Evolutionary conservation across 129 eudicot species (phyloP), one percentile per base, ranked within the genome.

Genomic region (Tagetes erecta): DNA sequence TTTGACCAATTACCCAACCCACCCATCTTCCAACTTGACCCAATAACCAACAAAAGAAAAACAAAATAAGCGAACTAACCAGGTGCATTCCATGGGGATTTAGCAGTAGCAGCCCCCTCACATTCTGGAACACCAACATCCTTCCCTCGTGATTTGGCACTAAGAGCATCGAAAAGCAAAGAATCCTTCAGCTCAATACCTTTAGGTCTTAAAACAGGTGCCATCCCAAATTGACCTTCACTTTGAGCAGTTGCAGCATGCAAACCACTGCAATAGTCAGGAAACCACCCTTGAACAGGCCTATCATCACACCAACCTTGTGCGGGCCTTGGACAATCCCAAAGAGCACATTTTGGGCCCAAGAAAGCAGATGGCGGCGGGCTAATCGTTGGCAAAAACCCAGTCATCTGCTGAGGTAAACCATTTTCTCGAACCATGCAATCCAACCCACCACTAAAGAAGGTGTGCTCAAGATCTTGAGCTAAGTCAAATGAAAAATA

Each of bases 1-100:
- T 10, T 10, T 59, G 41, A 36, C 30, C 30, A 4, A 9, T 62
- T 58, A 58, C 40, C 38, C 44, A 53, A 14, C 58, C 12, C 33
- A 39, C 30, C 49, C 50, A 62, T 36, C 45, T 62, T 62, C 67
- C 45, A 44, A 12, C 42, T 11, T 11, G 45, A 36, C 45, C 44
- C 2, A 20, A 20, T 20, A 20, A 20, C 27, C 27, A 20, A 20
- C 0, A 20, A 62, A 36, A 12, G 37, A 35, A 31, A 34, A 39
- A 6, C 1, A 58, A 76, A 40, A 36, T 46, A 34, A 5, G 74
- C 56, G 67, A 39, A 78, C 84, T 73, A 52, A 94, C 99, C 99
- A 65, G 91, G 91, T 31, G 99, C 99, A 83, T 94, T 91, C 99
- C 99, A 94, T 50, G 99, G 99, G 67, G 97, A 88, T 76, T 94